Evolutionary conservation across 495 filamentous ascomycete genomes (phyloP), one percentile per base, ranked within the genome.

Genomic region (Penicillium longicatenatum): DNA sequence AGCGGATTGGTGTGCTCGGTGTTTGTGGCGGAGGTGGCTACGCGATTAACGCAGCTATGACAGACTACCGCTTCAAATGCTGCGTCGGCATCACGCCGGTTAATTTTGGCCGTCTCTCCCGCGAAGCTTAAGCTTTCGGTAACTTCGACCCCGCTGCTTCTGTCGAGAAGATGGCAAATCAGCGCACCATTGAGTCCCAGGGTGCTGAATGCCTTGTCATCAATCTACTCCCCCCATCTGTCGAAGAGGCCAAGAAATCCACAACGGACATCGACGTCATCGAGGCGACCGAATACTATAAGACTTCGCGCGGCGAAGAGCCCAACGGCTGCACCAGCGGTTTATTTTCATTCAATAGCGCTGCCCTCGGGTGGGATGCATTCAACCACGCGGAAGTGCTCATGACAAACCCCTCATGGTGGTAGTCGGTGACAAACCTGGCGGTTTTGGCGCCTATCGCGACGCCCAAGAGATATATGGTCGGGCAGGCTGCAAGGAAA

Each of bases 1-100:
- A 70, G 39, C 55, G 61, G 1, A 72, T 76, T 33, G 72, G 72
- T 0, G 72, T 65, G 9, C 61, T 76, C 1, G 73, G 73, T 12
- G 70, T 76, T 48, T 76, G 72, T 54, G 73, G 59, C 47, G 64
- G 64, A 14, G 71, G 71, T 35, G 69, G 65, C 41, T 74, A 72
- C 35, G 72, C 65, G 0, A 26, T 66, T n/a, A 66, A 58, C 35
- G 69, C 74, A 0, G 60, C 72, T n/a, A 67, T 70, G 59, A 71
- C 71, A 1, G 72, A 77, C 47, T 55, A 55, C 24, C 64, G 74
- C 14, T 63, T 75, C 54, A 70, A 68, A 37, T 69, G 69, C 39
- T 57, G 68, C 17, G 70, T 70, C 2, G 71, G 69, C 6, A 51
- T 70, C 29, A 69, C 63, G 3, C 60, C 61, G 1, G 67, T 44